Conservation (phyloP, 2,329 filamentous ascomycete species). For the Escovopsis weberi region DNA sequence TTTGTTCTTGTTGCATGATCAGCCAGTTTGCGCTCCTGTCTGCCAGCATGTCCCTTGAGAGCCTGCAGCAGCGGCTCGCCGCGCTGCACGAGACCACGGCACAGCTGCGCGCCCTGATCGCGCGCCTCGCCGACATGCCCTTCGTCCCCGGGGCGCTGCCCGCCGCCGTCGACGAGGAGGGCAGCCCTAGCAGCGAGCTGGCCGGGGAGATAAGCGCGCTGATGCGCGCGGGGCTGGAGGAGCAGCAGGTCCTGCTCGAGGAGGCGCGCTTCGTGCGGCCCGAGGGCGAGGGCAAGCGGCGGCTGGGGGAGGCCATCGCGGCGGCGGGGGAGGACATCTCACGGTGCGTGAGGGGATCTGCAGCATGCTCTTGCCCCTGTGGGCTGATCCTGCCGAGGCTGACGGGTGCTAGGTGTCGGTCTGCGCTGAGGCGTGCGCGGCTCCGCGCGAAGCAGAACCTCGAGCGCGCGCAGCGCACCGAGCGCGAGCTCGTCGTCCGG, state of each 20-base stretch:
- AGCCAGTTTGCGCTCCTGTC: background rate
- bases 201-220: constrained; percentile 65
- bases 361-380: no score
- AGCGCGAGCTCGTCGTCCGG: constrained; percentile 62
- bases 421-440: constrained; percentile 69
- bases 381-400: no score
- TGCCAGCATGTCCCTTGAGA: constrained; percentile 38
- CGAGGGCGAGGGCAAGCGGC: constrained; percentile 43
- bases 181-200: constrained; percentile 53
- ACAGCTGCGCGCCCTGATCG: constrained; percentile 44
- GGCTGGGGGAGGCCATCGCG: constrained; percentile 51
- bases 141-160: constrained; percentile 43
- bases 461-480: constrained; percentile 56
- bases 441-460: constrained; percentile 63
- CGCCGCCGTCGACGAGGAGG: constrained; percentile 30
- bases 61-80: constrained; percentile 45
- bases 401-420: constrained; percentile 30
- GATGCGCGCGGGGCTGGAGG: constrained; percentile 66
- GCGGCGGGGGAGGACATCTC: constrained; percentile 55
- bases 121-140: constrained; percentile 41
- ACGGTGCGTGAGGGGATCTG: no score
- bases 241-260: constrained; percentile 65
- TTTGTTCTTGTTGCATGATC: background rate
- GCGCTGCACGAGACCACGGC: constrained; percentile 46
- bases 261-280: constrained; percentile 57